Evolutionary conservation across 768 basidiomycete genomes (phyloP).

Genomic region (Suillus ampliporus): DNA sequence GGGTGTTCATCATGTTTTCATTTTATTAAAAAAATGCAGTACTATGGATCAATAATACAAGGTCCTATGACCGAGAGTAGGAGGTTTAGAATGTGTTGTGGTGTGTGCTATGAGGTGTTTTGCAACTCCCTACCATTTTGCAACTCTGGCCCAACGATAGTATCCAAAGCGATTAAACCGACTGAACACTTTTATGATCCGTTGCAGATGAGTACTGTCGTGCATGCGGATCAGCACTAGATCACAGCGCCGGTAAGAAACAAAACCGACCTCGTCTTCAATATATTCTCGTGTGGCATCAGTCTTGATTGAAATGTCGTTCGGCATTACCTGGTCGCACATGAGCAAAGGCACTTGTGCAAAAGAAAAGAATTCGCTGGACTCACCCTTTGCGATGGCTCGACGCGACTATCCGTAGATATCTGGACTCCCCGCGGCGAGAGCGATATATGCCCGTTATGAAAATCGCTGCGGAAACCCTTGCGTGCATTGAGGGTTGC

Average conservation of each 20-base stretch:
- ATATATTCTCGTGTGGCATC: constrained; percentile 60
- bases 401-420: constrained; percentile 11
- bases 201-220: background rate
- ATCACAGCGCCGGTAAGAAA: background rate
- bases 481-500: constrained; percentile 58
- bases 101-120: constrained; percentile 1
- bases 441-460: background rate
- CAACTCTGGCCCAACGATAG: constrained; percentile 2
- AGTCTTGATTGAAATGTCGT: constrained; percentile 67
- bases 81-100: constrained; percentile 12
- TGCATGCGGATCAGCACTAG: background rate
- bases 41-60: too few species aligned
- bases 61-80: constrained; percentile 6
- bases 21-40: too few species aligned
- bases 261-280: constrained; percentile 41
- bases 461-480: constrained; percentile 41
- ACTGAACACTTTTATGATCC: background rate
- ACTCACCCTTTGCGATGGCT: constrained; percentile 19
- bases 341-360: background rate
- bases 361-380: background rate
- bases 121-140: constrained; percentile 5
- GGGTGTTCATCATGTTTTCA: too few species aligned
- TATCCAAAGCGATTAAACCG: background rate
- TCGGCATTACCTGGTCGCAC: constrained; percentile 31
- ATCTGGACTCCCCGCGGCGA: background rate